phyloP scores from a whole-genome alignment of 1,139 yeast species.

The Lizanozyma gosingica region DNA sequence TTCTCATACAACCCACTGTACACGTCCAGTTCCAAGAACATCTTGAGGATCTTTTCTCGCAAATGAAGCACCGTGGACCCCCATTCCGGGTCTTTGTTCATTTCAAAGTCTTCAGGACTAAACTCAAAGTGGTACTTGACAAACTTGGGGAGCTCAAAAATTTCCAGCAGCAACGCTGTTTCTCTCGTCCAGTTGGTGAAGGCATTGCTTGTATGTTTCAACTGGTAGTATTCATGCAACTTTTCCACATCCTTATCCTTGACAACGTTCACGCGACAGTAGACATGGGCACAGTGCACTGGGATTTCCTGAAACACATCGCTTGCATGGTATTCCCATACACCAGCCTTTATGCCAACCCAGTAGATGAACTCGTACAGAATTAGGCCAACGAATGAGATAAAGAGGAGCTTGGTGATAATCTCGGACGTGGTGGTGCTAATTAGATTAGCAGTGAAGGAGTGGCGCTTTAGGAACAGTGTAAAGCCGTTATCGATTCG shows the following conservation, averaged over 20 bases:
- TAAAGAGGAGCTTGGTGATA: not conserved
- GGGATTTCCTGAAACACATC: constrained; percentile 64
- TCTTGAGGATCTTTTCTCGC: constrained; percentile 40
- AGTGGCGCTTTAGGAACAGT: not conserved
- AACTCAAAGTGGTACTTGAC: constrained; percentile 65
- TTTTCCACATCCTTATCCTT: constrained; percentile 12
- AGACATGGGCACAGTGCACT: constrained; percentile 69
- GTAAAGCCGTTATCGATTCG: not conserved
- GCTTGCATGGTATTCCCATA: constrained; percentile 58
- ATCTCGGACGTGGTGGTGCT: not conserved
- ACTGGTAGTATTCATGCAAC: constrained; percentile 19
- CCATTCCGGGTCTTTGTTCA: constrained; percentile 49
- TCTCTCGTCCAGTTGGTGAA: not conserved
- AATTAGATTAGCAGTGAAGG: not conserved
- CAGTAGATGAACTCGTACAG: not conserved
- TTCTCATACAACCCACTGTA: constrained; percentile 18
- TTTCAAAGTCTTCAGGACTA: constrained; percentile 68
- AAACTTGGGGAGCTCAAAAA: constrained; percentile 25
- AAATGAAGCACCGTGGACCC: constrained; percentile 64
- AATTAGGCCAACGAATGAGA: not conserved
- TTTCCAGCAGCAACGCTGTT: constrained; percentile 8
- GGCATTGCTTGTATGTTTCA: constrained; percentile 7
- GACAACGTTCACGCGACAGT: constrained; percentile 41
- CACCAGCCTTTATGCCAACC: not conserved
- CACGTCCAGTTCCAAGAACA: constrained; percentile 46